Conservation (phyloP, 305 asterid species). For the Plantago coronopus region DNA sequence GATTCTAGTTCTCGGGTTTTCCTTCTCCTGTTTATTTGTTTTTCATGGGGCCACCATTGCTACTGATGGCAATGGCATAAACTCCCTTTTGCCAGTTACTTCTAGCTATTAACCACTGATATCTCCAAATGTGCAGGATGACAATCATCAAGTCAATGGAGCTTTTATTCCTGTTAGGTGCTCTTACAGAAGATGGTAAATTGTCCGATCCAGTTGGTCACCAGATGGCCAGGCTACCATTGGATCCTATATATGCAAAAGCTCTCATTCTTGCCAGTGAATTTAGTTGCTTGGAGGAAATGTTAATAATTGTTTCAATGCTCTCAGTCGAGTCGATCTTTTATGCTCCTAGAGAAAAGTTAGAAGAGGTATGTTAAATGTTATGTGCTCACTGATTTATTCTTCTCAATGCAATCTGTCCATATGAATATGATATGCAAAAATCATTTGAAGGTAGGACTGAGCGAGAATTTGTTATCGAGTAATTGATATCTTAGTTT, state of each 20-base stretch:
- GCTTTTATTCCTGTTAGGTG: conserved; percentile 79
- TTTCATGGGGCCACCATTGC: not conserved
- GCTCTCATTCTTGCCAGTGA: conserved; percentile 84
- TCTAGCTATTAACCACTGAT: conserved; percentile 3
- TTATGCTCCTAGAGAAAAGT: conserved; percentile 90
- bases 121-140: conserved; percentile 47
- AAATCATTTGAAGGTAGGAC: too few species aligned
- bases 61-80: not conserved
- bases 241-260: conserved; percentile 88
- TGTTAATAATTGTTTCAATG: conserved; percentile 79
- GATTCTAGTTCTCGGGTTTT: too few species aligned
- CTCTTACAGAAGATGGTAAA: conserved; percentile 71
- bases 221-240: conserved; percentile 89
- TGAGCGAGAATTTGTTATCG: too few species aligned
- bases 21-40: too few species aligned
- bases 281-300: conserved; percentile 84
- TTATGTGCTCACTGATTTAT: not conserved
- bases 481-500: too few species aligned
- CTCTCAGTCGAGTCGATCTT: conserved; percentile 92
- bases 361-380: conserved; percentile 71
- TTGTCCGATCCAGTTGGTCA: conserved; percentile 81
- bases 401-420: not conserved
- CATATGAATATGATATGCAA: too few species aligned
- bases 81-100: too few species aligned
- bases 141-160: conserved; percentile 86